Base-by-base conservation (phyloP, 2,329 filamentous ascomycete genomes). In the Aureobasidium sp. region DNA sequence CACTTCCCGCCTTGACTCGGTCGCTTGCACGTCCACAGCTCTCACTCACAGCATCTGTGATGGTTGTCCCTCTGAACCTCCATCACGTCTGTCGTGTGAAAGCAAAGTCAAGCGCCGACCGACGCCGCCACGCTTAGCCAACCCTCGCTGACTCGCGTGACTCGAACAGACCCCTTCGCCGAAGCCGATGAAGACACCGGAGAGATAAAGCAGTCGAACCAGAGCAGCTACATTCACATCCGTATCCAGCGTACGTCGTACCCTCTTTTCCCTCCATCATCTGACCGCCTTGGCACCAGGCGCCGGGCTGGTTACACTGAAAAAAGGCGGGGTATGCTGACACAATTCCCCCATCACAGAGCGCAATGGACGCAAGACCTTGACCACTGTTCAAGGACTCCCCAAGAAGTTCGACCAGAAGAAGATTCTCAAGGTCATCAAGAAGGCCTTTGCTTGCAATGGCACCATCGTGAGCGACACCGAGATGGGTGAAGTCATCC, bases 381-480 rank as follows among this genome's bases (percentile, higher is more conserved):
- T 99, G 88, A 99, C 94, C 72, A 99, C 94, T 72, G 92, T 99
- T 73, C 93, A 97, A 85, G 94, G 94, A 79, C 87, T 99, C 73
- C 93, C 94, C 66, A 94, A 94, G 83, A 96, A 97, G 77, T 97
- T 96, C 74, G 93, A 96, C 80, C 91, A 94, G 79, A 97, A 96
- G 86, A 96, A 96, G 82, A 96, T 99, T 76, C 87, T 99, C 73
- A 96, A 96, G 83, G 92, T 95, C 79, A 96, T 97, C 83, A 97
- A 97, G 87, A 97, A 97, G 86, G 94, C 96, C 77, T 97, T 97
- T 74, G 93, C 94, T 78, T 97, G 93, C 90, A 97, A 99, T 96
- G 94, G 94, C 84, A 97, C 92, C 80, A 95, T 97, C 77, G 92
- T 97, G 78, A 85, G 85, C 74, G 93, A 97, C 79, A 84, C 84